These are phyloP conservation scores for Sphaerosporella brunnea DNA, from an alignment of 495 filamentous ascomycete species.

Conservation along the genomic window DNA sequence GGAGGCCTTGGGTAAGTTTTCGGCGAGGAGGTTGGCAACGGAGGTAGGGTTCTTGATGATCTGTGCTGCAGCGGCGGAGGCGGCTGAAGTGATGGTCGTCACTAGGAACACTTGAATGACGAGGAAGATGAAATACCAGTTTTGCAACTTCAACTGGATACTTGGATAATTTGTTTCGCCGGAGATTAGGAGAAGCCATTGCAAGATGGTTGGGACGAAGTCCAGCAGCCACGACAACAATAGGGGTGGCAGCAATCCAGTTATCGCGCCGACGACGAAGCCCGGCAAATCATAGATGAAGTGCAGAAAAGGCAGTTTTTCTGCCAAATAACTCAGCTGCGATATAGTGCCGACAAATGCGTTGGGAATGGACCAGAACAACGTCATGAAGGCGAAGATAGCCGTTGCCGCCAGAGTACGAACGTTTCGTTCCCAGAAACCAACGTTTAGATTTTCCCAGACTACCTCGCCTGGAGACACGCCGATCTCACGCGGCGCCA, in stretches of 20 bases:
- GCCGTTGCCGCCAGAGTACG: constrained; percentile 48
- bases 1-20: constrained; percentile 61
- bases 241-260: constrained; percentile 64
- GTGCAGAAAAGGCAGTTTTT: constrained; percentile 43
- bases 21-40: constrained; percentile 49
- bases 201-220: constrained; percentile 68
- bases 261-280: constrained; percentile 60
- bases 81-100: constrained; percentile 58
- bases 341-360: constrained; percentile 72
- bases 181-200: constrained; percentile 46
- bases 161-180: constrained; percentile 60
- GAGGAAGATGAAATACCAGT: constrained; percentile 86
- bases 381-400: constrained; percentile 58
- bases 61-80: constrained; percentile 41
- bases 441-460: constrained; percentile 71
- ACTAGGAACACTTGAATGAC: constrained; percentile 90
- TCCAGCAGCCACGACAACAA: constrained; percentile 73
- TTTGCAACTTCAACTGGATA: constrained; percentile 75
- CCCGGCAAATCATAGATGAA: constrained; percentile 59
- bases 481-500: constrained; percentile 75
- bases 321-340: constrained; percentile 53
- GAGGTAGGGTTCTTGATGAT: constrained; percentile 46
- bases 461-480: constrained; percentile 70
- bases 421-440: constrained; percentile 68
- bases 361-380: constrained; percentile 94